A percentile compares a stretch with the other conserved stretches of the same genome.
Conservation (phyloP, 1,139 yeast genomes). For the Magnusiomyces starmeri region DNA sequence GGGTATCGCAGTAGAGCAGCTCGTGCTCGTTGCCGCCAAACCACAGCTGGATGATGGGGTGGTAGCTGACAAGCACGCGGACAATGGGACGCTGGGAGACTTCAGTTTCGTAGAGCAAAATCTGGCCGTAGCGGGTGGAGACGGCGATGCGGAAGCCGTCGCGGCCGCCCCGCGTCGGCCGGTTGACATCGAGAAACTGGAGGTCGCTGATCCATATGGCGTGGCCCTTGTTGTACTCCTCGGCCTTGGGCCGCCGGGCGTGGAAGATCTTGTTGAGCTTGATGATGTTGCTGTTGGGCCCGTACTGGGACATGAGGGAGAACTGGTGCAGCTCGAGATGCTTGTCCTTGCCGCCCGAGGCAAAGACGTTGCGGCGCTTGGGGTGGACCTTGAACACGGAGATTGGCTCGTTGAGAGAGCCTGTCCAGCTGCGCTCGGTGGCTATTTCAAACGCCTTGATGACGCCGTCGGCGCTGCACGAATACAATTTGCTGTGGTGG, state of each 20-base stretch:
- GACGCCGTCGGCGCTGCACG: constrained; percentile 42
- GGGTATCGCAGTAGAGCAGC: constrained; percentile 27
- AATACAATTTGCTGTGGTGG: constrained; percentile 35
- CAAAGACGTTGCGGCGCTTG: constrained; percentile 29
- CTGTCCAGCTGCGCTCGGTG: constrained; percentile 15
- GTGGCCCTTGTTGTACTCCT: too few species aligned
- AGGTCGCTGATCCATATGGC: constrained; percentile 33
- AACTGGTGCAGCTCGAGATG: constrained; percentile 33
- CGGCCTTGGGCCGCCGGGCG: background rate
- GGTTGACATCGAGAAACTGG: constrained; percentile 27
- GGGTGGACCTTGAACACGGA: constrained; percentile 36
- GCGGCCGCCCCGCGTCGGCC: constrained; percentile 21
- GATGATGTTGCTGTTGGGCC: background rate
- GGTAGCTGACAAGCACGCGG: constrained; percentile 25
- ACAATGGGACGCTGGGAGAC: constrained; percentile 27
- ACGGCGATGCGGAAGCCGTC: constrained; percentile 29
- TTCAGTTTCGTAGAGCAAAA: constrained; percentile 31
- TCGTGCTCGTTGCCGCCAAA: constrained; percentile 18
- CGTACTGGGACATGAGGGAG: background rate
- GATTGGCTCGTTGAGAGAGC: constrained; percentile 36
- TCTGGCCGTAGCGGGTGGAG: constrained; percentile 31
- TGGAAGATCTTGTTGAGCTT: background rate
- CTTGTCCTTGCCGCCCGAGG: constrained; percentile 42
- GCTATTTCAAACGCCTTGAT: constrained; percentile 39
- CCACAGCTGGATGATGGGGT: constrained; percentile 28